Evolutionary conservation across 768 basidiomycete species (phyloP), one percentile per base, ranked within the genome.

Genomic region (Serendipita sp.): DNA sequence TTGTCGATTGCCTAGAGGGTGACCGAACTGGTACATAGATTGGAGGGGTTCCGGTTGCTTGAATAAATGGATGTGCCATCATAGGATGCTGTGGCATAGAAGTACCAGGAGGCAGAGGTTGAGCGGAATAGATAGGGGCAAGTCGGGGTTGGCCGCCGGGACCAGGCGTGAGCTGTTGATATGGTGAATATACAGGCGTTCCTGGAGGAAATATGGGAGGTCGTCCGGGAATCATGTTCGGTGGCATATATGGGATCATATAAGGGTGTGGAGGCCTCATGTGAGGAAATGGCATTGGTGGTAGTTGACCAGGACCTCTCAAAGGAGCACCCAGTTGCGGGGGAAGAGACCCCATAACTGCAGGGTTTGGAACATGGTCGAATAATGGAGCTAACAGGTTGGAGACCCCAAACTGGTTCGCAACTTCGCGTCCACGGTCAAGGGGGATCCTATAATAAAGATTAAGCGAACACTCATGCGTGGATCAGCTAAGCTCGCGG

Each of bases 361-460:
- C 81, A 81, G 58, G 87, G 81, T 81, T 83, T 1, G 92, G 93
- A 16, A 87, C 85, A 71, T 92, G 94, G 74, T 97, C 94, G 75
- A 99, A 95, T 66, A 99, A 80, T 1, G 94, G 92, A 0, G 85
- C 80, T 65, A 99, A 81, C 63, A 96, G 79, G 53, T 86, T 85
- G 37, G 88, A 86, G 47, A 99, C 94, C 65, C 92, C 92, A 75
- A 89, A 97, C 70, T 92, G 92, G 15, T 83, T 74, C 1, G 96
- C 94, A 54, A 99, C 86, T 69, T 98, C 93, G 65, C 90, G 86
- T 45, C 94, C 94, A 65, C 92, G 82, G 70, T 94, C 91, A 45
- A 97, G 86, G 1, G 96, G 96, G 70, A 99, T 95, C 95, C 94
- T 97, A 68, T 37, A 51, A 66, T 7, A 3, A 35, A 30, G 60